Conservation (phyloP, 352 stramenopile species). For the Phytopythium sindhum region DNA sequence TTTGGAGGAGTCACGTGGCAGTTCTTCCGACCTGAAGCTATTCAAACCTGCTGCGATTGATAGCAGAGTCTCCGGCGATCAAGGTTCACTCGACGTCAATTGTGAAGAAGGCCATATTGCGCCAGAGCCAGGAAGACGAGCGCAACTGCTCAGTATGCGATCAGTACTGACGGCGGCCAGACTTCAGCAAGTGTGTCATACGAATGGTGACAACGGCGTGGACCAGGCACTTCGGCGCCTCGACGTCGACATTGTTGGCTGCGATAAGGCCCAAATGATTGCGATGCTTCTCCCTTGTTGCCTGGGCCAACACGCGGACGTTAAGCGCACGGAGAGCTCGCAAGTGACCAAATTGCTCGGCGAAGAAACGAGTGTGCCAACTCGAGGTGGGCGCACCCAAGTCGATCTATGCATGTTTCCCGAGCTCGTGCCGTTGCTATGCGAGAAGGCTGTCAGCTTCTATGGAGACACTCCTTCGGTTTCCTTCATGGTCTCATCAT, state of each 20-base stretch:
- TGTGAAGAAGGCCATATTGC: not conserved
- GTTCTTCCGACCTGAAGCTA: not conserved
- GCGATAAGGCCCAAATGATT: not conserved
- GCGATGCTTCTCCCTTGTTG: not conserved
- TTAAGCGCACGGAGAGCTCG: not conserved
- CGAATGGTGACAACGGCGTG: not conserved
- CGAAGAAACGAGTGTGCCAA: not conserved
- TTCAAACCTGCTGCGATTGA: too few species aligned
- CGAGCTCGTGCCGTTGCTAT: not conserved
- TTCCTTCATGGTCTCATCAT: too few species aligned
- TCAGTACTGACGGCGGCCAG: not conserved
- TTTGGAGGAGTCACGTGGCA: not conserved
- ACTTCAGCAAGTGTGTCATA: not conserved
- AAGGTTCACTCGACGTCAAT: not conserved
- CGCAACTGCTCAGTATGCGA: not conserved
- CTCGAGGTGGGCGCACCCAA: slow-evolving; percentile 8
- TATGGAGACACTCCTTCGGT: not conserved
- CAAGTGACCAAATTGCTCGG: not conserved
- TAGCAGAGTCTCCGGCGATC: not conserved
- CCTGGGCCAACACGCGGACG: not conserved
- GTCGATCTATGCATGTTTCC: slow-evolving; percentile 9
- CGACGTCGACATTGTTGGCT: not conserved
- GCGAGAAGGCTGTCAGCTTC: not conserved
- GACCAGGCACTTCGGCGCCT: not conserved
- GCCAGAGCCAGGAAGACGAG: not conserved